These are phyloP conservation scores for Calonectria naviculata DNA, from an alignment of 2,329 filamentous ascomycete species.

Conservation along the genomic window DNA sequence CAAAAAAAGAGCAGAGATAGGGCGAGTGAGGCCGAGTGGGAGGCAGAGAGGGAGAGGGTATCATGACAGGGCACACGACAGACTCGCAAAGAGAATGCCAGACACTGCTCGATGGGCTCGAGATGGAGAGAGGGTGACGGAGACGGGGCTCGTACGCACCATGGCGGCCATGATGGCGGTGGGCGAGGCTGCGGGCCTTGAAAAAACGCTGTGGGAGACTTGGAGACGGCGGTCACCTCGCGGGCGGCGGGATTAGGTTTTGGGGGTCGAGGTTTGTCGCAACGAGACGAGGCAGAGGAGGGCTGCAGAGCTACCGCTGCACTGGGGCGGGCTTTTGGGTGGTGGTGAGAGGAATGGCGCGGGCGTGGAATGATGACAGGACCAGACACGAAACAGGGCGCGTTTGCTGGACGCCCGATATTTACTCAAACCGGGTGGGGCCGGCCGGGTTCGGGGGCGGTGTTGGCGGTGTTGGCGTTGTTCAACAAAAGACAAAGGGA, in stretches of 20 bases:
- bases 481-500: no score
- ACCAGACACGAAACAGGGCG: background rate
- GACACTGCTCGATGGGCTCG: no score
- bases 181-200: background rate
- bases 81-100: no score
- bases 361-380: background rate
- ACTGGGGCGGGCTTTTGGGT: no score
- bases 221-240: no score
- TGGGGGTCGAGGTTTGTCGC: background rate
- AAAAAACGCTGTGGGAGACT: no score
- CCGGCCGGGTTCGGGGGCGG: background rate
- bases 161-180: constrained; percentile 9
- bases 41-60: background rate
- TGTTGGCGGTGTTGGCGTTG: background rate
- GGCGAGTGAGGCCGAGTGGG: background rate
- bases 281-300: no score
- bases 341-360: background rate
- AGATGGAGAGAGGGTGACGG: no score
- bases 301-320: no score
- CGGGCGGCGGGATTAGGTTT: no score
- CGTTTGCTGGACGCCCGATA: constrained; percentile 4
- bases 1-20: background rate
- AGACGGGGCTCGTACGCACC: background rate
- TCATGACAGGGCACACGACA: no score
- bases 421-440: constrained; percentile 7